Base-by-base conservation (phyloP, 2,329 filamentous ascomycete species). In the Xylariaceae sp. region DNA sequence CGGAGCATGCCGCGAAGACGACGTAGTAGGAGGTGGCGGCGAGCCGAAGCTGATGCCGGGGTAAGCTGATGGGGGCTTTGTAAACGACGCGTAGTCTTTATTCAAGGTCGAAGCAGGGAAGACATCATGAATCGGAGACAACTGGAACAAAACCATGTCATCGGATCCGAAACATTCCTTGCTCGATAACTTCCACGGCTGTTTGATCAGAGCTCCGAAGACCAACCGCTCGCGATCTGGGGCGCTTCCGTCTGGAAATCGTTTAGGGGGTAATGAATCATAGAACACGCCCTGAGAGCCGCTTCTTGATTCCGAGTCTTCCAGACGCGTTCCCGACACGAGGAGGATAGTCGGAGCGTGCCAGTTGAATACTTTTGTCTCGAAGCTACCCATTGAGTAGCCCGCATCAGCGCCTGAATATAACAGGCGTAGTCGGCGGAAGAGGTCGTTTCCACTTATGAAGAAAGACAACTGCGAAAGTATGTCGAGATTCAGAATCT, bases 351-450 rank as follows among this genome's bases (percentile, higher is more conserved):
- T 90, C 0, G 88, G 88, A 0, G 88, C 88, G 48, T 83, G 79
- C 88, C 88, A 92, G 70, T 91, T 88, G 74, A 91, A 88, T 2
- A 90, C 85, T 65, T 86, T 87, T 17, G 85, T 82, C 69, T 90
- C 86, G 63, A 91, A 90, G 57, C 85, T 87, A 18, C 88, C 87
- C 83, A 91, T 88, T 17, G 87, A 89, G 73, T 90, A 92, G 4
- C 88, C 88, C 10, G 87, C 84, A 30, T 84, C 82, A 51, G 82
- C 85, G 4, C 88, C 88, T 1, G 85, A 87, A 69, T 91, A 92
- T 0, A 92, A 76, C 1, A 85, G 79, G 1, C 87, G 82, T 2
- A 91, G 76, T 2, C 83, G 79, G 9, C 84, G 78, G 70, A 90
- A 91, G 4, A 92, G 77, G 1, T 81, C 80, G 3, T 77, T 77